phyloP scores from a whole-genome alignment of 116 monocot species.

The Dioscorea cayenensis region DNA sequence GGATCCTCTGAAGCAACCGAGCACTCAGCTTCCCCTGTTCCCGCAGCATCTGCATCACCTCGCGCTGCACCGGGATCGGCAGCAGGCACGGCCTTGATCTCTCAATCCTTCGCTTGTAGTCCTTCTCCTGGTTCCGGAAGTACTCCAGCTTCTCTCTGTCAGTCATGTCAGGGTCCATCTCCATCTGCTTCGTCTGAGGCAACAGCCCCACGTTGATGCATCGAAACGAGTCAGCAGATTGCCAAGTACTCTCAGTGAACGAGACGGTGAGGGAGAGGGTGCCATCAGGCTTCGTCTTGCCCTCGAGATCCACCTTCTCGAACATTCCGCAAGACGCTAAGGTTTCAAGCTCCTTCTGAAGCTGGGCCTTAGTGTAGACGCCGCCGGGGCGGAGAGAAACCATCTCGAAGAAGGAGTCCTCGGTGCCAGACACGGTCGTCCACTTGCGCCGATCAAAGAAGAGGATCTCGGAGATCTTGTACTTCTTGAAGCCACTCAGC shows the following conservation, averaged over 20 bases:
- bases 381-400: conserved; percentile 80
- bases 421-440: conserved; percentile 31
- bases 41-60: conserved; percentile 59
- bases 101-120: conserved; percentile 65
- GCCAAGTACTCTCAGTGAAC: conserved; percentile 89
- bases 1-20: conserved; percentile 81
- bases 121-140: conserved; percentile 75
- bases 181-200: conserved; percentile 64
- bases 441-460: conserved; percentile 68
- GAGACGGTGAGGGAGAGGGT: conserved; percentile 63
- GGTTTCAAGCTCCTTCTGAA: conserved; percentile 82
- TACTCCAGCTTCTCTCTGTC: conserved; percentile 92
- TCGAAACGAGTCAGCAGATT: conserved; percentile 71
- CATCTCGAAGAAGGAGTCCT: conserved; percentile 98
- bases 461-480: conserved; percentile 61
- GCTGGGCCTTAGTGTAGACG: conserved; percentile 83
- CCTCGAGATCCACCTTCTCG: conserved; percentile 89
- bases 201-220: conserved; percentile 96
- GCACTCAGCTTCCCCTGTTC: conserved; percentile 87
- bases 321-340: conserved; percentile 95
- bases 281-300: conserved; percentile 85
- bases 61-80: conserved; percentile 55
- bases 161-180: conserved; percentile 93
- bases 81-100: conserved; percentile 69
- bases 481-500: conserved; percentile 64